These are phyloP conservation scores for Talaromyces rugulosus DNA, from an alignment of 2,329 filamentous ascomycete species.

Conservation along the genomic window DNA sequence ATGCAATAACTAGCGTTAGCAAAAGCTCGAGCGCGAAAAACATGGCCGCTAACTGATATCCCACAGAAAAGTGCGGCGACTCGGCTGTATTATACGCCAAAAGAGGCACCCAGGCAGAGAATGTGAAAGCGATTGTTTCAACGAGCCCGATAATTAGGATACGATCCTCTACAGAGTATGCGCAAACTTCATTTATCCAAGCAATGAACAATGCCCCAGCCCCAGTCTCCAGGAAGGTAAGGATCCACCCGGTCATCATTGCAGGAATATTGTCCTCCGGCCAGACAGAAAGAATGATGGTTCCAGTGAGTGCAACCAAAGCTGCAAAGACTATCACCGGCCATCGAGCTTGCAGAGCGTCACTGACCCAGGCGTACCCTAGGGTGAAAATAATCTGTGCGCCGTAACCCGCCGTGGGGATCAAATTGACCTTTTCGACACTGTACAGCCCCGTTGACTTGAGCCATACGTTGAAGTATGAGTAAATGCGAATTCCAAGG, in stretches of 20 bases:
- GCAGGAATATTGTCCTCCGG: conserved; percentile 10
- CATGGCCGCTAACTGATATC: conserved; percentile 31
- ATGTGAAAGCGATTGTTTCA: conserved; percentile 43
- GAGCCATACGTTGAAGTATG: conserved; percentile 38
- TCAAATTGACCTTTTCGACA: conserved; percentile 53
- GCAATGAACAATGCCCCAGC: conserved; percentile 13
- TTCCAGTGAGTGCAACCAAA: conserved; percentile 13
- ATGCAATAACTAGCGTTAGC: conserved; percentile 4
- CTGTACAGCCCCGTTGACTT: conserved; percentile 41
- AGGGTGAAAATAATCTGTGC: conserved; percentile 53
- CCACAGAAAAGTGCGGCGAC: conserved; percentile 38
- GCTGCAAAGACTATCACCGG: conserved; percentile 54
- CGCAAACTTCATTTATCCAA: conserved; percentile 48
- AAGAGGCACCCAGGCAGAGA: conserved; percentile 43
- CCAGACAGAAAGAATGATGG: conserved; percentile 13
- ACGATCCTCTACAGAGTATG: conserved; percentile 46
- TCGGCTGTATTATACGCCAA: conserved; percentile 34
- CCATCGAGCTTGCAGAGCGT: conserved; percentile 54
- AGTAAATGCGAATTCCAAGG: conserved; percentile 30
- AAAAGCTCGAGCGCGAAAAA: conserved; percentile 30
- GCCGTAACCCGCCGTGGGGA: conserved; percentile 47
- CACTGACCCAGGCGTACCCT: conserved; percentile 58
- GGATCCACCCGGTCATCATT: conserved; percentile 15
- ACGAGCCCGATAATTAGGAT: conserved; percentile 49
- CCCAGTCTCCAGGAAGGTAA: conserved; percentile 14